These are phyloP conservation scores for Letharia columbiana DNA, from an alignment of 495 filamentous ascomycete species.

Conservation along the genomic window DNA sequence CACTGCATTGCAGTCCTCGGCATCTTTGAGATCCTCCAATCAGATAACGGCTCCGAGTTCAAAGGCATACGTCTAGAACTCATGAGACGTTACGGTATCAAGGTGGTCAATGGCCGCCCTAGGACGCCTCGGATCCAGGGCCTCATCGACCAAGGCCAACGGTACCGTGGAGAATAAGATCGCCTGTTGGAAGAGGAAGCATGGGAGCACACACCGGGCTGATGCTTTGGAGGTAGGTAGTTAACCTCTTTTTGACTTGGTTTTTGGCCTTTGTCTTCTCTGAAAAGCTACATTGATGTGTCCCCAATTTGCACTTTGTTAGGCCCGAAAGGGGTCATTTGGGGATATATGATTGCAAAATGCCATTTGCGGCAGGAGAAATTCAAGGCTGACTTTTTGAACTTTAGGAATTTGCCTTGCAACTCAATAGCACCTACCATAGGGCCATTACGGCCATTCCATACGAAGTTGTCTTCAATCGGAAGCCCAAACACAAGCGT, in stretches of 20 bases:
- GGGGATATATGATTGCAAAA: too few species aligned
- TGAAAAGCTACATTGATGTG: too few species aligned
- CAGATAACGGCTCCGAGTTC: conserved; percentile 21
- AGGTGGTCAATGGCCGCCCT: background rate
- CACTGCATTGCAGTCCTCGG: background rate
- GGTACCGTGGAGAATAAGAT: background rate
- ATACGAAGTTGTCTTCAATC: too few species aligned
- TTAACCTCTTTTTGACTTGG: background rate
- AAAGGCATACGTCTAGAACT: conserved; percentile 13
- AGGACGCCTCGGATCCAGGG: background rate
- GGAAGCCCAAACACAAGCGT: too few species aligned
- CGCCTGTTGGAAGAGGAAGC: background rate
- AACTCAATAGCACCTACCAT: too few species aligned
- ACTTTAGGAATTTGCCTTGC: background rate
- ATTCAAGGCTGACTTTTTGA: too few species aligned
- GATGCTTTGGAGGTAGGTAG: background rate
- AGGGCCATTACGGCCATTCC: too few species aligned
- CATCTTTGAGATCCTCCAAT: conserved; percentile 17
- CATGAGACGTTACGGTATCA: background rate
- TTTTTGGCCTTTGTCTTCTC: background rate
- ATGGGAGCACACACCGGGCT: background rate
- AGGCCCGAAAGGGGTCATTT: too few species aligned
- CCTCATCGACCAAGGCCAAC: background rate
- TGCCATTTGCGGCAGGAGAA: too few species aligned
- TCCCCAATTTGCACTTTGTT: too few species aligned